Evolutionary conservation across 768 basidiomycete species (phyloP).

Genomic region (Myochromella boudieri): DNA sequence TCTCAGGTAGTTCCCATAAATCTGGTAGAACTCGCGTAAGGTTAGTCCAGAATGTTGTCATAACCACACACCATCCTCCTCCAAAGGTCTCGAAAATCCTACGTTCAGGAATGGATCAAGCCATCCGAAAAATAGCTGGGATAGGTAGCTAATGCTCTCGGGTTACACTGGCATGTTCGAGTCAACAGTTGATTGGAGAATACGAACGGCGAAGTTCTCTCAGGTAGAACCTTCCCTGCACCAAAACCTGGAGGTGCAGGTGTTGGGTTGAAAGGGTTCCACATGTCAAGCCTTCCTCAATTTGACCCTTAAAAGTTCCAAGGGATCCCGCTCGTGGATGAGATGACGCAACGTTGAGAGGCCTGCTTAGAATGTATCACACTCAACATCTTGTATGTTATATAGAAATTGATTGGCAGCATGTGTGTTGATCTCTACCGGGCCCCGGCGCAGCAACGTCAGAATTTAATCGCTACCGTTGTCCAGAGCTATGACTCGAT

Average conservation of each 20-base stretch:
- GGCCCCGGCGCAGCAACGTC: too few species aligned
- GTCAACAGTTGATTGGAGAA: not conserved
- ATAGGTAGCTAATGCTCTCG: conserved; percentile 26
- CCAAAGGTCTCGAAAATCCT: conserved; percentile 49
- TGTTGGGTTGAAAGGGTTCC: conserved; percentile 19
- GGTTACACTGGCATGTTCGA: not conserved
- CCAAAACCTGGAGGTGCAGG: conserved; percentile 22
- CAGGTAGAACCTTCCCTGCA: conserved; percentile 17
- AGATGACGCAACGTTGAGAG: too few species aligned
- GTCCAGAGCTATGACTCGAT: too few species aligned
- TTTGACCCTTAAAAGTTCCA: too few species aligned
- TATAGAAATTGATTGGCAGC: too few species aligned
- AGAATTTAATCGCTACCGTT: too few species aligned
- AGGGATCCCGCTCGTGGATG: too few species aligned
- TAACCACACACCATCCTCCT: conserved; percentile 41
- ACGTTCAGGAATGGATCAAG: conserved; percentile 45
- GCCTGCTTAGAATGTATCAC: too few species aligned
- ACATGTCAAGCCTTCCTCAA: conserved; percentile 11
- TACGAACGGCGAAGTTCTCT: conserved; percentile 17
- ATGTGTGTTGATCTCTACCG: too few species aligned
- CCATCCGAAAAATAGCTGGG: conserved; percentile 45
- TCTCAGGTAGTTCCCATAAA: conserved; percentile 43
- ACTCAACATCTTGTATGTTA: too few species aligned
- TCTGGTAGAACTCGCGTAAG: conserved; percentile 31
- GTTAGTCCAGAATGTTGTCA: not conserved